Evolutionary conservation across 2,329 filamentous ascomycete genomes (phyloP), one percentile per base, ranked within the genome.

Genomic region (Neofusicoccum ribis): DNA sequence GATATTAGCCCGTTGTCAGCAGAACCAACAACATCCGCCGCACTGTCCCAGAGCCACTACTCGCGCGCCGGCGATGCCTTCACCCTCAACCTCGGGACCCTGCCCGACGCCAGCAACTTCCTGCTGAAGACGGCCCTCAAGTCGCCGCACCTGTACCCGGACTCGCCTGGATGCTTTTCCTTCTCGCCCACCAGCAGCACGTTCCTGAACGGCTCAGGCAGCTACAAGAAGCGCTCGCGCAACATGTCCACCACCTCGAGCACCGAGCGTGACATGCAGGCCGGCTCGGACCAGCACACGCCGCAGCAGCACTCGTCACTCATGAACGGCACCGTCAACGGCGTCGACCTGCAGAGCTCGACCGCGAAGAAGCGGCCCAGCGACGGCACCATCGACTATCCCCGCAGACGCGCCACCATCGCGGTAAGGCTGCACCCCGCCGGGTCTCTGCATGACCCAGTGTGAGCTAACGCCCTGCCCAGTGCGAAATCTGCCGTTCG

Each of bases 401-500:
- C 77, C 17, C 74, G 77, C 56, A 71, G 77, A 47, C 74, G 77
- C 56, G 77, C 77, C 59, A 79, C 77, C 49, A 79, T 79, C 68
- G 77, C 77, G 69, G 77, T 79, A 76, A 58, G 36, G 6, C 43
- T 49, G 17, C 52, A 8, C 43, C n/a, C 56, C 27, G 9, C 27
- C 15, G 7, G 2, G 41, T 3, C 39, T 20, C 17, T 63, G 7
- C 58, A 23, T 31, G 46, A 36, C 17, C 27, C n/a, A 8, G 12
- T 5, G 44, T 41, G 4, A n/a, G 70, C 74, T 77, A 68, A 77
- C 72, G 15, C 23, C n/a, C 56, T 63, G 14, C 51, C n/a, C 67
- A 92, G 90, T 93, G 91, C 77, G 90, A 93, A 74, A 90, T 93
- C 65, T 93, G 91, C 73, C 89, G 91, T 17, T 91, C 91, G 41